Conservation (phyloP, 2,329 filamentous ascomycete species). For the Neodidymelliopsis sp. region DNA sequence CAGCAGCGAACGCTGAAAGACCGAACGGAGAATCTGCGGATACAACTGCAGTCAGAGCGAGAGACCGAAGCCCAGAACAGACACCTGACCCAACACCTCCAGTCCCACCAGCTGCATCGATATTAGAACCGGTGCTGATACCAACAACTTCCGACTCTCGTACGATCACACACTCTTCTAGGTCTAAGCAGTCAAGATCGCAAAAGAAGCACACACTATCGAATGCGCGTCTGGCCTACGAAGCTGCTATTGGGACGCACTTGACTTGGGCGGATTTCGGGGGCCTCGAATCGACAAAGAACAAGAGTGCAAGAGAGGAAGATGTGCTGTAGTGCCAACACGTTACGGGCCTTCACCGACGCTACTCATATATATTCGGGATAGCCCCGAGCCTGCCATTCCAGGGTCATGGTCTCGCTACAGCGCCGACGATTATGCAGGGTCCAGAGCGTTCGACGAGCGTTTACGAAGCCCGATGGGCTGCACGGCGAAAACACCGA, state of each 20-base stretch:
- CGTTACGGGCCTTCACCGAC: not conserved
- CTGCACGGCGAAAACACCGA: constrained; percentile 19
- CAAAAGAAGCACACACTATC: constrained; percentile 13
- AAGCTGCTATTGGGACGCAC: constrained; percentile 44
- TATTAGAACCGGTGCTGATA: not conserved
- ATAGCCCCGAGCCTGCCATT: constrained; percentile 10
- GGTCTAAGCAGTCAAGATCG: not conserved
- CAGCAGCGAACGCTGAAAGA: not conserved
- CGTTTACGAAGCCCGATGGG: constrained; percentile 2
- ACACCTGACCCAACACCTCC: not conserved
- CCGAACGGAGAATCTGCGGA: not conserved
- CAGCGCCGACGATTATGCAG: constrained; percentile 13
- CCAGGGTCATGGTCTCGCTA: constrained; percentile 2
- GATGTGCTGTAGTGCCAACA: constrained; percentile 22
- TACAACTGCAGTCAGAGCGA: not conserved
- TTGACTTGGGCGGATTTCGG: constrained; percentile 53
- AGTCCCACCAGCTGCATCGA: not conserved
- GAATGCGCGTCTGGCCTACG: constrained; percentile 35
- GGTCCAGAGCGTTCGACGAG: constrained; percentile 13
- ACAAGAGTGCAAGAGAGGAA: constrained; percentile 26
- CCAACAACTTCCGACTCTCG: not conserved
- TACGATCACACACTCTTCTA: not conserved
- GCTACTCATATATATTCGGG: constrained; percentile 7
- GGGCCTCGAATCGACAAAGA: constrained; percentile 51
- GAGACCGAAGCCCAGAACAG: not conserved